Evolutionary conservation across 257 asterid species (phyloP).

Genomic region (Solanum arcanum): DNA sequence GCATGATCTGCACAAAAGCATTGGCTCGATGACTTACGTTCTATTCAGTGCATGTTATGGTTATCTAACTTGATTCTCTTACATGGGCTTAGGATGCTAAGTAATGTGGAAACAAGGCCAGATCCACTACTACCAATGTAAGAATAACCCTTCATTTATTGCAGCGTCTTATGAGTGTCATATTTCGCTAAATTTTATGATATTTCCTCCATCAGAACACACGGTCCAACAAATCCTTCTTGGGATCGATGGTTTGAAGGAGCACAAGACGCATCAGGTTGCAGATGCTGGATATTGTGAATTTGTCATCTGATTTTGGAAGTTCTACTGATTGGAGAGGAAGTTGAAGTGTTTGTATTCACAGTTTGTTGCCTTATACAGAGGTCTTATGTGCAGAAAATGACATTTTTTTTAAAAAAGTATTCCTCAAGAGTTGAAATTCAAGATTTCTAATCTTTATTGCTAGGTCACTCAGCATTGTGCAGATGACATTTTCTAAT

Average conservation of each 20-base stretch:
- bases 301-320: slow-evolving; percentile 12
- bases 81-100: slow-evolving; percentile 40
- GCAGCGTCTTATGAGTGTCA: not conserved
- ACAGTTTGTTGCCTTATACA: not conserved
- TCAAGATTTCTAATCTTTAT: not conserved
- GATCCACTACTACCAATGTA: slow-evolving; percentile 83
- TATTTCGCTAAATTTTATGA: not conserved
- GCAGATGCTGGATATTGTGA: slow-evolving; percentile 78
- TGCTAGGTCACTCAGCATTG: not conserved
- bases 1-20: not conserved
- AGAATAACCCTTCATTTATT: slow-evolving; percentile 8
- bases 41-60: not conserved
- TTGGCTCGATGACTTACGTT: not conserved
- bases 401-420: not conserved
- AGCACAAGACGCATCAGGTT: slow-evolving; percentile 64
- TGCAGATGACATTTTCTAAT: not conserved
- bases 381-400: slow-evolving; percentile 15
- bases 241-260: slow-evolving; percentile 99
- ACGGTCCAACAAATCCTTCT: slow-evolving; percentile 56
- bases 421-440: not conserved
- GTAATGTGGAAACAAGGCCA: slow-evolving; percentile 48
- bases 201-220: slow-evolving; percentile 41
- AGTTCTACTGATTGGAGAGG: not conserved
- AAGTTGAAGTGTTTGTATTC: not conserved
- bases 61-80: not conserved